Conservation (phyloP, 345 rosid genomes). For the Trapa bicornis region DNA sequence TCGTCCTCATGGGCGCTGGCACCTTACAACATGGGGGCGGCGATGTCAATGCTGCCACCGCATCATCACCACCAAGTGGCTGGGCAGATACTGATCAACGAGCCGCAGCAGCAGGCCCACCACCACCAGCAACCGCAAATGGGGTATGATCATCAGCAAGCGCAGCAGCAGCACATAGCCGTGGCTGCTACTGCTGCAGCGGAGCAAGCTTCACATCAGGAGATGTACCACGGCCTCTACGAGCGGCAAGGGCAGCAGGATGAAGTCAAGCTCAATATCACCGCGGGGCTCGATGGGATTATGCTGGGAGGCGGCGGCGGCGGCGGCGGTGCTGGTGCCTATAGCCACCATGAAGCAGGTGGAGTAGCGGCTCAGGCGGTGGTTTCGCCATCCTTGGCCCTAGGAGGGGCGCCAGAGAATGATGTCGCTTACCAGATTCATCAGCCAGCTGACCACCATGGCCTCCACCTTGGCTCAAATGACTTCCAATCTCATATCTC, state of each 20-base stretch:
- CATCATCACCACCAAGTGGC: conserved; percentile 14
- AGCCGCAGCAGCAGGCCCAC: conserved; percentile 18
- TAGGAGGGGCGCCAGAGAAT: conserved; percentile 32
- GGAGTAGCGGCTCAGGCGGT: conserved; percentile 6
- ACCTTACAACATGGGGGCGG: not conserved
- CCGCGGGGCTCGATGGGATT: conserved; percentile 13
- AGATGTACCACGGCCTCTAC: conserved; percentile 44
- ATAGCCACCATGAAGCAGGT: not conserved
- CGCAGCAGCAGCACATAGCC: conserved; percentile 25
- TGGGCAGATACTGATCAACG: conserved; percentile 10
- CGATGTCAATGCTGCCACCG: conserved; percentile 11
- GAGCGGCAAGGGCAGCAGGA: conserved; percentile 28
- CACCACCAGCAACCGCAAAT: conserved; percentile 28
- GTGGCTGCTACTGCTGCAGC: conserved; percentile 23
- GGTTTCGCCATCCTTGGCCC: conserved; percentile 40
- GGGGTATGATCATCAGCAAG: conserved; percentile 38
- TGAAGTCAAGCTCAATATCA: conserved; percentile 32
- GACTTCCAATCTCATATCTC: too few species aligned
- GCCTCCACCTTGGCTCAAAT: not conserved
- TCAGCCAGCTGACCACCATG: conserved; percentile 4
- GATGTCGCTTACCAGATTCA: conserved; percentile 34
- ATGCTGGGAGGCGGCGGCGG: conserved; percentile 6
- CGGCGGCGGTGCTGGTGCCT: not conserved
- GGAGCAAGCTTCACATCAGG: conserved; percentile 31
- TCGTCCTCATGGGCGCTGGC: conserved; percentile 4